These are phyloP conservation scores for Kwoniella dendrophila DNA, from an alignment of 768 basidiomycete genomes.

Conservation along the genomic window DNA sequence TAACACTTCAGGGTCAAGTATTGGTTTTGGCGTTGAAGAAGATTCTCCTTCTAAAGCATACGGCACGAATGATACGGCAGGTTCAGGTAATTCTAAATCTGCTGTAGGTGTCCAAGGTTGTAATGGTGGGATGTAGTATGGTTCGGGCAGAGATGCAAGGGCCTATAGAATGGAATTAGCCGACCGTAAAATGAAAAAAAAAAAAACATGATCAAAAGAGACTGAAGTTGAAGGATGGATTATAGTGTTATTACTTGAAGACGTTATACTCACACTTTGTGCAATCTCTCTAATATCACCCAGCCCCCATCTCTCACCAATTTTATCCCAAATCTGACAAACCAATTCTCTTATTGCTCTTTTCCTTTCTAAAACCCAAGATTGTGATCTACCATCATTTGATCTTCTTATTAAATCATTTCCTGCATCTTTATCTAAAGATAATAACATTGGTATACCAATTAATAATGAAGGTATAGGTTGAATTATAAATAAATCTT, in stretches of 20 bases:
- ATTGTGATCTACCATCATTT: constrained; percentile 46
- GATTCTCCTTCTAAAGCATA: constrained; percentile 40
- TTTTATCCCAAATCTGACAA: constrained; percentile 66
- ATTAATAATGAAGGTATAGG: constrained; percentile 74
- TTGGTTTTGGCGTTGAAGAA: constrained; percentile 53
- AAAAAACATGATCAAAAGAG: background rate
- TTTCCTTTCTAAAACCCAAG: constrained; percentile 59
- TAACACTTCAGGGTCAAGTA: constrained; percentile 63
- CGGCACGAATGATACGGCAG: constrained; percentile 59
- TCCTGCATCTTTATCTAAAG: constrained; percentile 64
- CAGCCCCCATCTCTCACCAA: constrained; percentile 74
- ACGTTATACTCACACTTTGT: constrained; percentile 32
- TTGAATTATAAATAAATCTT: constrained; percentile 68
- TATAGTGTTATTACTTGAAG: background rate
- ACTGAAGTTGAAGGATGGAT: too few species aligned
- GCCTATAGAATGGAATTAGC: constrained; percentile 56
- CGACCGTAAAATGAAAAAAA: background rate
- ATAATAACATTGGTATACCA: constrained; percentile 83
- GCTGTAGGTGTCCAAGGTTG: constrained; percentile 51
- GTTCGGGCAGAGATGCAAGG: constrained; percentile 58
- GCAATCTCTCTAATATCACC: constrained; percentile 59
- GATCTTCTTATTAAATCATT: constrained; percentile 53
- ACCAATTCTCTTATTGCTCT: constrained; percentile 67
- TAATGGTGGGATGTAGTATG: constrained; percentile 56
- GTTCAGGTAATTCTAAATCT: constrained; percentile 58